Base-by-base conservation (phyloP, 2,329 filamentous ascomycete genomes). In the Lachnellula suecica region DNA sequence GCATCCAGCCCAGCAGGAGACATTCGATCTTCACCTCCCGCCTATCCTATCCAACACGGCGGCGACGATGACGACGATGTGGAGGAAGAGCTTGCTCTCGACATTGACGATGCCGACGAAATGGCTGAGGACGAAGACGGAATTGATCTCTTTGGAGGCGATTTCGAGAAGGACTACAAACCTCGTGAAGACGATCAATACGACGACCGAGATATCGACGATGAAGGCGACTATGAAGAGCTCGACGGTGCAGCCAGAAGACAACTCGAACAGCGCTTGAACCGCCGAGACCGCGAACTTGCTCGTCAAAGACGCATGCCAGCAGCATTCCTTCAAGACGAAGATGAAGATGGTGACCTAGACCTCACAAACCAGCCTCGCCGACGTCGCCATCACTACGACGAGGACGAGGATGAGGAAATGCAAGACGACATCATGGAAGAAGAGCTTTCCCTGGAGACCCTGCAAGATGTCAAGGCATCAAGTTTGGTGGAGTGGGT, bases 401-500 rank as follows among this genome's bases (percentile, higher is more conserved):
- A 99, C 59, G 95, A 99, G 71, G 91, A 96, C 37, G 85, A 87
- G 11, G 92, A 97, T 60, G 92, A 96, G 60, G 88, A 92, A 56
- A 91, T 96, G 84, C 89, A 87, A 53, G 89, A 88, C 44, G 91
- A 97, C 66, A 91, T 96, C 59, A 93, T 97, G 89, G 89, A 95
- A 59, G 93, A 96, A 70, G 92, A 97, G 70, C 81, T 99, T 19
- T 92, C 92, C 2, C 81, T 97, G 0, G 93, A 97, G 71, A 91
- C 90, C 11, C 78, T 99, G 38, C 85, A 89, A 57, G 94, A 99
- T 69, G 87, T 97, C 59, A 99, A 99, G 70, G 91, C 94, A 17
- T 83, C 91, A 17, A 96, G 89, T 61, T 77, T 99, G 66, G 95
- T 91, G 0, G 94, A 99, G 60, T 99, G 95, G 95, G 88, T 99